Evolutionary conservation across 2,329 filamentous ascomycete species (phyloP), one percentile per base, ranked within the genome.

Genomic region (Penicillium vulpinum): DNA sequence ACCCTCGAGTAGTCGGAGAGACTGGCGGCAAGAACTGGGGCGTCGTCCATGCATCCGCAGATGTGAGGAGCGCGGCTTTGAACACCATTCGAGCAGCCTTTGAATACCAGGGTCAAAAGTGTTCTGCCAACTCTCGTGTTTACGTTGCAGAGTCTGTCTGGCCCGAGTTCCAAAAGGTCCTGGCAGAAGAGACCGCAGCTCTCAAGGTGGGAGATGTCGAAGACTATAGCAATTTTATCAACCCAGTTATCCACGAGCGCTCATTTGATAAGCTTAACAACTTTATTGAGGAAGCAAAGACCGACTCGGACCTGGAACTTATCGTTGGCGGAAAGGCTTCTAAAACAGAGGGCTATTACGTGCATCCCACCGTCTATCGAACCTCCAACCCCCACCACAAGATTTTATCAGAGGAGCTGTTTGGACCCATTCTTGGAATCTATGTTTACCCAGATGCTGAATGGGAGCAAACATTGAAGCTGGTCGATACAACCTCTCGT

Each of bases 11-110:
- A 60, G 89, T 95, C 3, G 91, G 90, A 56, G 91, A 95, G 81
- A 94, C 91, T 18, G 90, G 91, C 54, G 91, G 91, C 72, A 95
- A 95, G 83, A 94, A 95, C 80, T 95, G 91, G 81, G 90, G 93
- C 74, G 75, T 95, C 47, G 76, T 95, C 31, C 90, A 95, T 77
- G 76, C 80, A 15, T 86, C 85, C 5, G 91, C 90, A 33, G 88
- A 93, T 62, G 77, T 93, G 48, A 77, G 84, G 54, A 93, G 92
- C 67, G 90, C 90, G 11, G 90, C 84, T 35, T 80, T 89, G 60
- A 88, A 93, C 72, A 93, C 90, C 2, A 84, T 95, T 29, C 88
- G 91, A 50, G 90, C 89, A 40, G 90, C 91, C 1, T 94, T 94
- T 69, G 91, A 95, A 75, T 95, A 86, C 77, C 90, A 93, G 72